Base-by-base conservation (phyloP, 2,329 filamentous ascomycete species). In the Epichloe sp. region DNA sequence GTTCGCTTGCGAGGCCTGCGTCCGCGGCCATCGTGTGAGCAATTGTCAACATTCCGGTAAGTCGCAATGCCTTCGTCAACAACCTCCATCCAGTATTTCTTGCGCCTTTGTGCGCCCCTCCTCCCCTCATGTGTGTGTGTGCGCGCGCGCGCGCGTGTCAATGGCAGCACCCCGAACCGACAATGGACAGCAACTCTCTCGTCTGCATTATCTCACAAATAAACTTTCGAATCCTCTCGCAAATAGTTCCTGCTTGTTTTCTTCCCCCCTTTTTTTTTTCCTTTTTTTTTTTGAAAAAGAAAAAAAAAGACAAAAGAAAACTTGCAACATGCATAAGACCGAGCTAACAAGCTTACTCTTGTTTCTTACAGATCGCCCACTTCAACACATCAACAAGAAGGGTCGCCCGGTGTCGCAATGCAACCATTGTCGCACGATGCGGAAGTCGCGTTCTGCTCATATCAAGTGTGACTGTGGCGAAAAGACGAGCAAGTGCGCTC, bases 401-500 rank as follows among this genome's bases (percentile, higher is more conserved):
- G 91, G 91, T 64, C 86, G 91, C 56, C 93, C 93, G 55, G 89
- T 97, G 60, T 95, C 93, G 62, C 93, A 98, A 83, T 98, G 93
- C 72, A 81, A 88, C 60, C 93, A 98, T 73, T 98, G 93, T 73
- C 91, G 93, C 68, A 82, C 86, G 59, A 85, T 95, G 77, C 90
- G 93, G 73, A 97, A 97, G 78, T 91, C 88, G 69, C 88, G 93
- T 62, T 85, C 90, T 53, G 88, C 91, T 57, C 93, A 97, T 70
- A 81, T 93, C 64, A 95, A 93, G 70, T 98, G 93, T 72, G 90
- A 97, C 70, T 98, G 93, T 70, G 90, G 88, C 66, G 88, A 95
- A 70, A 96, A 95, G 77, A 82, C 83, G 55, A 85, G 85, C 73
- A 80, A 80, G 65, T 83, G 80, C 66, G 69, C 76, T 53, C 78